Base-by-base conservation (phyloP, 108 stramenopile species). In the Fistulifera solaris region DNA sequence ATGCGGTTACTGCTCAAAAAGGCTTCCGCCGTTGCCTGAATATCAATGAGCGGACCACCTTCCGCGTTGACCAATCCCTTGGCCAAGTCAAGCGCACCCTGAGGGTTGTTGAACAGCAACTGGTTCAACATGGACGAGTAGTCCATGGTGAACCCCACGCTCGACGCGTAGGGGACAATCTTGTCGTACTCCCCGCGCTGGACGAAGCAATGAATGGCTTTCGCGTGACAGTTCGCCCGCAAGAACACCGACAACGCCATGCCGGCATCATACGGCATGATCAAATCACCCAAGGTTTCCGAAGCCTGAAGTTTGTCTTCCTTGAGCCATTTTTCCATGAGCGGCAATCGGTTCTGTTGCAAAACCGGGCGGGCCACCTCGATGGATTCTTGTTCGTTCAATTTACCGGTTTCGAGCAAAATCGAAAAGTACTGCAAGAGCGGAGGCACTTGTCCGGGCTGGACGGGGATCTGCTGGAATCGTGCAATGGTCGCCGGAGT, bases 281-380 rank as follows among this genome's bases (percentile, higher is more conserved):
- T 89, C 41, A 99, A 72, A 71, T 99, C 99, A 43, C 99, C 99
- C 28, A 99, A 85, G 17, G 71, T 58, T 69, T 98, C 98, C 18
- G 94, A 94, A 53, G 87, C 87, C 58, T 85, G 78, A 27, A 97
- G 70, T 78, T 96, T 93, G 63, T 97, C 93, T 60, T 99, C 99
- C 59, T 89, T 95, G 54, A 99, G 80, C 99, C 99, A 99, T 66
- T 98, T 98, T 81, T 99, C 97, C 73, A 99, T 77, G 38, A 99
- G 80, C 59, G 93, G 91, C 4, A 87, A 76, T 31, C 97, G 85
- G 39, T 89, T 86, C 84, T 99, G 98, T 54, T 83, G 85, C 50
- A 99, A 66, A 21, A 98, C 96, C 15, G 96, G 96, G 59, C 85
- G 88, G 47, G 97, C 96, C 24, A 99, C 87, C 75, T 99, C 98